Percentiles rank a stretch among this genome's conserved stretches.
Evolutionary conservation across 2,329 filamentous ascomycete species (phyloP).

Genomic region (Rosellinia necatrix): DNA sequence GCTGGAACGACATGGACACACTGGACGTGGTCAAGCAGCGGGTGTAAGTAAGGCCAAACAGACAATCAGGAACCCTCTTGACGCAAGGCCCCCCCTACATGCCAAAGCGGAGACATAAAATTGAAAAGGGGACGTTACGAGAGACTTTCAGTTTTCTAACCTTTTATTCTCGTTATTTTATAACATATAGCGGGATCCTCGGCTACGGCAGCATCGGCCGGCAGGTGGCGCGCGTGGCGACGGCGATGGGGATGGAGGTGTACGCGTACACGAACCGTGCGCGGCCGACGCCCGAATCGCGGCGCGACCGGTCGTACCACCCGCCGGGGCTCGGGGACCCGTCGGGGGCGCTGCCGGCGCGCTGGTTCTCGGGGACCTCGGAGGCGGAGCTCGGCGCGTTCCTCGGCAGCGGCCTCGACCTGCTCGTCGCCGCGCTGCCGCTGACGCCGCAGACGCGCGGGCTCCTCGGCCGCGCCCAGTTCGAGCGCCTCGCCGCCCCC

Average conservation of each 20-base stretch:
- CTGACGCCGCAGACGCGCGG: slow-evolving; percentile 46
- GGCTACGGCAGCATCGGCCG: slow-evolving; percentile 53
- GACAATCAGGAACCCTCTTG: too few relatives aligned
- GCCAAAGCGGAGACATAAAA: too few relatives aligned
- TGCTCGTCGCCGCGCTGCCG: slow-evolving; percentile 48
- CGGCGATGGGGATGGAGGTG: slow-evolving; percentile 67
- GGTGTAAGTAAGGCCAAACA: slow-evolving; percentile 48
- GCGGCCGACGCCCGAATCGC: slow-evolving; percentile 62
- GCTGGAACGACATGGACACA: slow-evolving; percentile 42
- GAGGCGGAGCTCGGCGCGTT: slow-evolving; percentile 46
- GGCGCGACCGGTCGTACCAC: slow-evolving; percentile 63
- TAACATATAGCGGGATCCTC: slow-evolving; percentile 42
- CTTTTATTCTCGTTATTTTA: too few relatives aligned
- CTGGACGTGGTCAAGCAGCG: slow-evolving; percentile 53
- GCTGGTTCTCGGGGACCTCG: slow-evolving; percentile 48
- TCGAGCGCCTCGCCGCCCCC: slow-evolving; percentile 43
- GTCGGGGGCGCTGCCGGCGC: slow-evolving; percentile 46
- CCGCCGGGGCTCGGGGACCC: slow-evolving; percentile 63
- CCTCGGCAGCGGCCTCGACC: slow-evolving; percentile 47
- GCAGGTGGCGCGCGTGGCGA: slow-evolving; percentile 53
- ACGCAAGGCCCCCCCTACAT: too few relatives aligned
- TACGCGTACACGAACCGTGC: slow-evolving; percentile 70
- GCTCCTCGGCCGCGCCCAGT: slow-evolving; percentile 49
- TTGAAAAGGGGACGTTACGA: too few relatives aligned
- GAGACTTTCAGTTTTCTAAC: too few relatives aligned